Percentiles rank a stretch among this genome's conserved stretches.
These are phyloP conservation scores for Fimicolochytrium jonesii DNA, from an alignment of 192 early-diverging fungal genomes.

Conservation along the genomic window DNA sequence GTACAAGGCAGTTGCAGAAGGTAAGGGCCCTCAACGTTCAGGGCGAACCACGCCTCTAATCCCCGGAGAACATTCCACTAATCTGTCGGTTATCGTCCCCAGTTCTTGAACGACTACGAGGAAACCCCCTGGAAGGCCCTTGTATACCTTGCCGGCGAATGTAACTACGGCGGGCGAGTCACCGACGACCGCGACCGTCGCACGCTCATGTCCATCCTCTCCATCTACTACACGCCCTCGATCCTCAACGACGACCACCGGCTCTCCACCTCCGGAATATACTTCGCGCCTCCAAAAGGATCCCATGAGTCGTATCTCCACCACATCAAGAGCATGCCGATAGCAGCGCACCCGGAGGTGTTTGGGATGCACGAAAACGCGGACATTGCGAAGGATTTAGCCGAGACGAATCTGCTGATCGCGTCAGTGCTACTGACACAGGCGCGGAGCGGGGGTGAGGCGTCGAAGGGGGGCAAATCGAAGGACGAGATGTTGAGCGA, in stretches of 20 bases:
- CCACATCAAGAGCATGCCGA: constrained; percentile 56
- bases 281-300: constrained; percentile 49
- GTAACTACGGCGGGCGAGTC: constrained; percentile 61
- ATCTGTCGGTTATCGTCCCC: too few species aligned
- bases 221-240: constrained; percentile 48
- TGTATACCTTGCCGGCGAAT: constrained; percentile 55
- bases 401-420: constrained; percentile 52
- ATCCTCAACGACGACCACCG: constrained; percentile 43
- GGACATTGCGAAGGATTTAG: constrained; percentile 56
- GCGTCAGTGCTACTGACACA: constrained; percentile 50
- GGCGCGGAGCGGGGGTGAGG: constrained; percentile 29
- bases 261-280: constrained; percentile 48
- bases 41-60: too few species aligned
- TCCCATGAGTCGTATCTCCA: constrained; percentile 44
- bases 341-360: constrained; percentile 53
- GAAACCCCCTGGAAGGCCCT: constrained; percentile 57
- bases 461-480: constrained; percentile 36
- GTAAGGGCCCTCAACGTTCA: constrained; percentile 26
- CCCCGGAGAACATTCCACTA: too few species aligned
- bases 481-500: constrained; percentile 48
- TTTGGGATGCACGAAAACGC: constrained; percentile 65
- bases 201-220: constrained; percentile 48
- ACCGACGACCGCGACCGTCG: constrained; percentile 55
- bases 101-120: constrained; percentile 60
- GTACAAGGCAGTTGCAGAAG: constrained; percentile 56